Percentiles rank a stretch among this genome's conserved stretches.
phyloP scores from a whole-genome alignment of 441 rosid genomes.

The Gossypium aridum region DNA sequence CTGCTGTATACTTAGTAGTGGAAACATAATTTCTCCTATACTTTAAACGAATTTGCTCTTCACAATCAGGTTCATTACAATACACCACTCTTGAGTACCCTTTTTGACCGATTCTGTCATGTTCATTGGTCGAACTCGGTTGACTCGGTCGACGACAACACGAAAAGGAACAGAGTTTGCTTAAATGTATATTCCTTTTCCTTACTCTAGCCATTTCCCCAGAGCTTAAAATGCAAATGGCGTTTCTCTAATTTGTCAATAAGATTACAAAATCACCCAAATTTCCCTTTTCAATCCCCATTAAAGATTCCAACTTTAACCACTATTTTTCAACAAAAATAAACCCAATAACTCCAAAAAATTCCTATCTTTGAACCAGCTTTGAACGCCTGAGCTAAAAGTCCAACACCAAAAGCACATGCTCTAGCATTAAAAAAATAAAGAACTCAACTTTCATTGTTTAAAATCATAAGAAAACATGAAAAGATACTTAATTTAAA shows the following conservation, averaged over 20 bases:
- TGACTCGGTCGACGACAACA: conserved; percentile 27
- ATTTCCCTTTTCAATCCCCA: conserved; percentile 11
- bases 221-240: not conserved
- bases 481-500: not conserved
- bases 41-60: conserved; percentile 45
- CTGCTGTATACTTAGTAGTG: conserved; percentile 73
- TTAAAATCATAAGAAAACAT: not conserved
- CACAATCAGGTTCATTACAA: conserved; percentile 73
- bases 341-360: not conserved
- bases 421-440: not conserved
- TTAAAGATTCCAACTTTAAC: conserved; percentile 1
- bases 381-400: conserved; percentile 16
- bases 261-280: conserved; percentile 11
- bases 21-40: conserved; percentile 71
- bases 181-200: conserved; percentile 30
- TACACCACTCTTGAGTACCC: conserved; percentile 75
- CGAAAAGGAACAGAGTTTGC: conserved; percentile 45
- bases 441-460: conserved; percentile 7
- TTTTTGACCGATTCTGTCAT: conserved; percentile 48
- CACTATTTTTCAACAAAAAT: not conserved
- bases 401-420: not conserved
- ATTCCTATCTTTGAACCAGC: conserved; percentile 11
- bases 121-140: conserved; percentile 31
- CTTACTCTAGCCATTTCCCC: conserved; percentile 31
- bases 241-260: conserved; percentile 2